Evolutionary conservation across 1,284 basidiomycete species (phyloP), one percentile per base, ranked within the genome.

Genomic region (Leccinum fuscescens): DNA sequence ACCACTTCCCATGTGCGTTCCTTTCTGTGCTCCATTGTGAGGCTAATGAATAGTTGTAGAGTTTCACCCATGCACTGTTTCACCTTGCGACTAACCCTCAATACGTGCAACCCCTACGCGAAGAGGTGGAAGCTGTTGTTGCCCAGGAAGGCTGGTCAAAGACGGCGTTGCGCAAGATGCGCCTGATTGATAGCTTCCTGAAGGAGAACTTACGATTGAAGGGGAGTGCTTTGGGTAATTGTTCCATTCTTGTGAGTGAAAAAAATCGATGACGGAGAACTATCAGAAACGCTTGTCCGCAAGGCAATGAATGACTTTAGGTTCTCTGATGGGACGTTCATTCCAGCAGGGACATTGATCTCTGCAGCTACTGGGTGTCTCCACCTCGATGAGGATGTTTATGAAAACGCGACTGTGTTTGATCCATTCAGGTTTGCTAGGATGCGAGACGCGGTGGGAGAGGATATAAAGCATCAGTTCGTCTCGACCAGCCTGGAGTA

Each of bases 171-270:
- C 68, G 62, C 39, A 77, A 76, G 54, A 78, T 83, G 78, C 65
- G 64, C 53, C 79, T 76, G 61, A 56, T 81, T 3, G 81, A 83
- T 65, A 83, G 81, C 62, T 80, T 83, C 65, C 31, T 84, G 24
- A 75, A 72, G 52, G 82, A 83, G 64, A 70, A 72, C 2, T 72
- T 76, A 56, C 73, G 81, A 1, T 49, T 75, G 15, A 67, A 74
- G 35, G 72, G 74, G 0, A 54, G 74, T 4, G 62, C 57, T 48
- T 22, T 62, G 15, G 35, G 77, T 75, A 66, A 72, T 70, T 17
- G 6, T 5, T 24, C 55, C 5, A 6, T 37, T 24, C 48, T 39
- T 11, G 12, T 29, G 14, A 6, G 4, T 9, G 20, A 1, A 27
- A 12, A 39, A 24, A 22, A 42, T 17, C 12, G 7, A 49, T 61